Evolutionary conservation across 495 filamentous ascomycete genomes (phyloP).

Genomic region (Staphylotrichum tortipilum): DNA sequence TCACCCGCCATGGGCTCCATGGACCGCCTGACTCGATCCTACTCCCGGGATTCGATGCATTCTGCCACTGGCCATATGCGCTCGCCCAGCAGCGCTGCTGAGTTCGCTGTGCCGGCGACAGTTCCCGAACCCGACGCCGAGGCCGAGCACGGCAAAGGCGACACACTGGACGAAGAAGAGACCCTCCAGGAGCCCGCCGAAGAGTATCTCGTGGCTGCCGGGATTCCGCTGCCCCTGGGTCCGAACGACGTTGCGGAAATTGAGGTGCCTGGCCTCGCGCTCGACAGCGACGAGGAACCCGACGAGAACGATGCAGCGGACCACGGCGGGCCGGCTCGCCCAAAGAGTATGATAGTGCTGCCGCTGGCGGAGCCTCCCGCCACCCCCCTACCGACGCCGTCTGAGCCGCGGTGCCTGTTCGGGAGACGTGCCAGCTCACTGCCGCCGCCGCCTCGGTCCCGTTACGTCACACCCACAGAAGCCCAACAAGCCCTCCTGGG

Average conservation of each 20-base stretch:
- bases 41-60: slow-evolving; percentile 33
- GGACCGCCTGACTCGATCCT: slow-evolving; percentile 31
- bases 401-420: too few species aligned
- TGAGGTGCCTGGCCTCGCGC: slow-evolving; percentile 55
- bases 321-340: slow-evolving; percentile 29
- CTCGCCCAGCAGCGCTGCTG: slow-evolving; percentile 30
- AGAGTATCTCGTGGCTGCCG: slow-evolving; percentile 37
- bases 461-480: slow-evolving; percentile 12
- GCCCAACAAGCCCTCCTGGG: background rate
- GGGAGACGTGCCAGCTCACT: slow-evolving; percentile 50
- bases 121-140: slow-evolving; percentile 19
- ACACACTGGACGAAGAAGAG: background rate
- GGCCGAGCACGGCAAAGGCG: background rate
- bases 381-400: too few species aligned
- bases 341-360: slow-evolving; percentile 55
- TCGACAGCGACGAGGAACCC: slow-evolving; percentile 51
- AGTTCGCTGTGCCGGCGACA: slow-evolving; percentile 19
- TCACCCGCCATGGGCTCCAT: slow-evolving; percentile 27
- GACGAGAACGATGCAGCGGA: slow-evolving; percentile 42
- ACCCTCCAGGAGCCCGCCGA: slow-evolving; percentile 12
- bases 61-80: slow-evolving; percentile 22
- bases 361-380: background rate
- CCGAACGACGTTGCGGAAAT: slow-evolving; percentile 67
- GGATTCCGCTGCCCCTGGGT: slow-evolving; percentile 56
- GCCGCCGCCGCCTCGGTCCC: slow-evolving; percentile 31